Conservation (phyloP, 1,139 yeast genomes). For the Schwanniomyces etchellsii region DNA sequence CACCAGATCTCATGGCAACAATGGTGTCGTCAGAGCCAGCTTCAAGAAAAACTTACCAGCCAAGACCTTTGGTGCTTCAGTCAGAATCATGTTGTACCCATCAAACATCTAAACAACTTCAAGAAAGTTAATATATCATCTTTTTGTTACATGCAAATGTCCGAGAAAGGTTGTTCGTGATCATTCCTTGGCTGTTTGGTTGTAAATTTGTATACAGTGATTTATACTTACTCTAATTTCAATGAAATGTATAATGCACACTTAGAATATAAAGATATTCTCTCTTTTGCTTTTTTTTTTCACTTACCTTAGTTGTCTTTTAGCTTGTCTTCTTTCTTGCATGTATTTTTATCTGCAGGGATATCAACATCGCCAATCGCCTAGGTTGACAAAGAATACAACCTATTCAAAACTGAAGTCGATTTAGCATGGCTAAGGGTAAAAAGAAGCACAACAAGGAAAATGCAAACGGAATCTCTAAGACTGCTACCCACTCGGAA, state of each 20-base stretch:
- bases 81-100: constrained; percentile 99
- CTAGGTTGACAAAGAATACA: too few species aligned
- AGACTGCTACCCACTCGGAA: not conserved
- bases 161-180: not conserved
- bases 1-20: constrained; percentile 98
- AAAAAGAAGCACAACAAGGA: constrained; percentile 20
- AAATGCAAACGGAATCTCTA: not conserved
- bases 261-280: constrained; percentile 1
- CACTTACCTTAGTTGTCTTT: too few species aligned
- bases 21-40: constrained; percentile 97
- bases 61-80: constrained; percentile 99
- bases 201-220: constrained; percentile 9
- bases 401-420: too few species aligned
- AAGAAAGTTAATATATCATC: constrained; percentile 5
- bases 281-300: not conserved
- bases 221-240: constrained; percentile 6
- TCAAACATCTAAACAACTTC: constrained; percentile 78
- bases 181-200: constrained; percentile 7
- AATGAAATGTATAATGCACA: constrained; percentile 9
- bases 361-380: too few species aligned
- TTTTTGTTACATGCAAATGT: constrained; percentile 9
- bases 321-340: too few species aligned
- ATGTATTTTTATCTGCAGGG: too few species aligned
- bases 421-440: constrained; percentile 23
- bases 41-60: constrained; percentile 99